Evolutionary conservation across 768 basidiomycete species (phyloP).

Genomic region (Russula vinacea): DNA sequence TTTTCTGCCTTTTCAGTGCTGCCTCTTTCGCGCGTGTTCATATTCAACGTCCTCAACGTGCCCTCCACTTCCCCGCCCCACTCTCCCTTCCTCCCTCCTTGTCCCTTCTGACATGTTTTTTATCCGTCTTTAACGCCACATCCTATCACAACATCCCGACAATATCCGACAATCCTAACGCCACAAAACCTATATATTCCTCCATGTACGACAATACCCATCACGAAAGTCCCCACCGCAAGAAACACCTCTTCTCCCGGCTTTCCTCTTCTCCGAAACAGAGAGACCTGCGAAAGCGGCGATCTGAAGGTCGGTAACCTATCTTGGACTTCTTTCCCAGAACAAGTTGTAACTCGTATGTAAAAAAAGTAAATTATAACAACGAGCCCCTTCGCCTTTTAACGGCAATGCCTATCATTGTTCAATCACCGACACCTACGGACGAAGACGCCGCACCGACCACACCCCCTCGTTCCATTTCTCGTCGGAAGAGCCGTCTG

Average conservation of each 20-base stretch:
- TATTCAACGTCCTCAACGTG: conserved; percentile 20
- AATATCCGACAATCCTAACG: conserved; percentile 3
- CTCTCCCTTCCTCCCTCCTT: neutral
- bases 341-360: neutral
- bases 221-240: conserved; percentile 17
- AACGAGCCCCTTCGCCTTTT: conserved; percentile 3
- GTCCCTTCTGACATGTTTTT: conserved; percentile 1
- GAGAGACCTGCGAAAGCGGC: conserved; percentile 7
- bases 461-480: conserved; percentile 32
- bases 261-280: conserved; percentile 7
- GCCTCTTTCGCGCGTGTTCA: neutral
- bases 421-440: conserved; percentile 27
- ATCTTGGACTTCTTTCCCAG: neutral
- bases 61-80: neutral
- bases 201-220: conserved; percentile 23
- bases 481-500: conserved; percentile 41
- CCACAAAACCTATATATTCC: conserved; percentile 24
- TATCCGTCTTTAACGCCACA: neutral
- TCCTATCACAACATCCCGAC: neutral
- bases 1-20: neutral
- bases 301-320: conserved; percentile 13
- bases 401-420: conserved; percentile 26
- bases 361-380: conserved; percentile 3
- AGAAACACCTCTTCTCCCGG: conserved; percentile 11
- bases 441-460: conserved; percentile 29